A percentile compares a stretch with the other conserved stretches of the same genome.
Conservation (phyloP, 345 rosid species). For the Gossypium herbaceum region DNA sequence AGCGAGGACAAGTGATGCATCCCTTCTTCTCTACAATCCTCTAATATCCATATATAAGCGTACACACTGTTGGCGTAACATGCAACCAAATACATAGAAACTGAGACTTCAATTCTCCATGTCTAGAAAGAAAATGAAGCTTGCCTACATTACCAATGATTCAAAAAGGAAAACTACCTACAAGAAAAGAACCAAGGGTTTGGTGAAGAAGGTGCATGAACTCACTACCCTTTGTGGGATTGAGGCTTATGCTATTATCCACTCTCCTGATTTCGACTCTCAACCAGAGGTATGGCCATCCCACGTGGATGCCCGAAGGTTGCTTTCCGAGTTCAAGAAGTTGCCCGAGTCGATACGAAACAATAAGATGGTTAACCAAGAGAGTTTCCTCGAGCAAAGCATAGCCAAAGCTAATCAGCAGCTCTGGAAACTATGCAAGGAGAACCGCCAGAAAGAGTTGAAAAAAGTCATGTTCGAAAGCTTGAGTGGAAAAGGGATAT, state of each 20-base stretch:
- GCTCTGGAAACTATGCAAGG: not conserved
- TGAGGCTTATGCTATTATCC: conserved; percentile 28
- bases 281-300: not conserved
- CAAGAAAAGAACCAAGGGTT: conserved; percentile 33
- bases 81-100: not conserved
- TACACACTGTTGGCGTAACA: not conserved
- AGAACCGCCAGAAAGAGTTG: conserved; percentile 19
- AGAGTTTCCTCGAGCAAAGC: conserved; percentile 18
- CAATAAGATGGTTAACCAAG: conserved; percentile 32
- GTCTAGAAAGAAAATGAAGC: conserved; percentile 34
- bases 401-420: not conserved
- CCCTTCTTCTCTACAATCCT: not conserved
- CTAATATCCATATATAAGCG: not conserved
- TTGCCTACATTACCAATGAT: conserved; percentile 28
- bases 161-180: conserved; percentile 29
- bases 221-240: conserved; percentile 32
- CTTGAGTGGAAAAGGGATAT: conserved; percentile 4
- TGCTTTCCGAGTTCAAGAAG: conserved; percentile 14
- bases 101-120: not conserved
- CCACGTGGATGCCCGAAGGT: not conserved
- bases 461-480: conserved; percentile 19
- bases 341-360: conserved; percentile 25
- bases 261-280: conserved; percentile 16
- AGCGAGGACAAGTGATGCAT: no score
- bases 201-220: conserved; percentile 28